Evolutionary conservation across 371 early-diverging fungal genomes (phyloP).

Genomic region (Circinella minor): DNA sequence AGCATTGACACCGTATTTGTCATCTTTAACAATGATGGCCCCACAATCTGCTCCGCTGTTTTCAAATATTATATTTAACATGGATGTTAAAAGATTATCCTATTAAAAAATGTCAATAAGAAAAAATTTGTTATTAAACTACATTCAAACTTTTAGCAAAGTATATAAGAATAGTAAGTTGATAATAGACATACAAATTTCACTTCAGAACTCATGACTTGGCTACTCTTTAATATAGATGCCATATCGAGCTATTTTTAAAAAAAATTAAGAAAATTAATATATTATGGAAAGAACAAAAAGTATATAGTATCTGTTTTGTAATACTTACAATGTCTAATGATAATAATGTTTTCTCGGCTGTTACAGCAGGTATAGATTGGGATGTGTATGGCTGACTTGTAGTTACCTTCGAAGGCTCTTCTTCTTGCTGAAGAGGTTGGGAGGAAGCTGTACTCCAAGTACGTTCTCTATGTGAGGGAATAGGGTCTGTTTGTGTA

Average conservation of each 20-base stretch:
- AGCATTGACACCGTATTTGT: conserved; percentile 46
- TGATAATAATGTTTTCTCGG: conserved; percentile 47
- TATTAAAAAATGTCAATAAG: too few species aligned
- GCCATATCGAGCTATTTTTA: conserved; percentile 35
- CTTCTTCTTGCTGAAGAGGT: conserved; percentile 14
- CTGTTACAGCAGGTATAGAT: conserved; percentile 40
- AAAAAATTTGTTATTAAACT: too few species aligned
- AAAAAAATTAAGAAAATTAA: not conserved
- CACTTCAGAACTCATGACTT: conserved; percentile 53
- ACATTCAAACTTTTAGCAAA: too few species aligned
- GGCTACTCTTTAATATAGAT: conserved; percentile 52
- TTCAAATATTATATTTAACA: conserved; percentile 50
- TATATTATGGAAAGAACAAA: too few species aligned
- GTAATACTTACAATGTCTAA: conserved; percentile 41
- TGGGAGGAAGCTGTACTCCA: conserved; percentile 34
- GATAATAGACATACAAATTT: conserved; percentile 33
- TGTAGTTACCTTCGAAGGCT: conserved; percentile 2
- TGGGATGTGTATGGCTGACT: conserved; percentile 39
- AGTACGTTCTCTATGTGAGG: conserved; percentile 31
- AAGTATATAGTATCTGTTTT: not conserved
- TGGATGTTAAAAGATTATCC: conserved; percentile 30
- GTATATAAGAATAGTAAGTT: too few species aligned
- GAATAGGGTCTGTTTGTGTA: conserved; percentile 41
- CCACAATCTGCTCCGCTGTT: conserved; percentile 53
- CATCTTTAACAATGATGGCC: conserved; percentile 53